Evolutionary conservation across 352 stramenopile species (phyloP), one percentile per base, ranked within the genome.

Genomic region (Phytophthora rubi): DNA sequence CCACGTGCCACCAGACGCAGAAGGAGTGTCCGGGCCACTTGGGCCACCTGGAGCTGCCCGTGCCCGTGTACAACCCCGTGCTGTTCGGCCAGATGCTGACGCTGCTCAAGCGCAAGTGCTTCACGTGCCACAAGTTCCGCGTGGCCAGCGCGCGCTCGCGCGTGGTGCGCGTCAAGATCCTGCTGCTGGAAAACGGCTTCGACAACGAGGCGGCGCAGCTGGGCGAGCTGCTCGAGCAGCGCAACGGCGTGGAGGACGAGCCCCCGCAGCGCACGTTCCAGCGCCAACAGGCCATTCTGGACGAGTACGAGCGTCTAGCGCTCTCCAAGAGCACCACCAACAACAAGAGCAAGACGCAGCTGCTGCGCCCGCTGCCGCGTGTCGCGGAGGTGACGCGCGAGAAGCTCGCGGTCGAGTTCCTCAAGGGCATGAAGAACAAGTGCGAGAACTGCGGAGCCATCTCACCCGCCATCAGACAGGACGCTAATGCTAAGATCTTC

Each of bases 401-500:
- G 68, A 91, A 88, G 54, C 81, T 98, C 37, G 78, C 84, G 37
- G 69, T 79, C 37, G 91, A 98, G 56, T 98, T 99, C 69, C 82
- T 99, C 26, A 92, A 95, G 56, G 78, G 78, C 16, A 96, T 98
- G 68, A 97, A 92, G 53, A 86, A 93, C 65, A 98, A 97, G 66
- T 99, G 98, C 85, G 90, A 97, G 51, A 98, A 99, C 84, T 99
- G 98, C 71, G 91, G 90, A 39, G 97, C 97, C 26, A 97, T 97
- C 64, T 98, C 86, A 35, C 96, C 97, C 4, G 93, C 88, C 47
- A 74, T 99, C n/a, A 88, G 98, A 52, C 98, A 99, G 76, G 98
- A 99, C 82, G 91, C 94, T 15, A 94, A 85, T 60, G 96, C 97
- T 66, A 99, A 99, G 76, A 96, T 99, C 62, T 99, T 99, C 80